These are phyloP conservation scores for Phytophthora citrophthora DNA, from an alignment of 352 stramenopile species.

Conservation along the genomic window DNA sequence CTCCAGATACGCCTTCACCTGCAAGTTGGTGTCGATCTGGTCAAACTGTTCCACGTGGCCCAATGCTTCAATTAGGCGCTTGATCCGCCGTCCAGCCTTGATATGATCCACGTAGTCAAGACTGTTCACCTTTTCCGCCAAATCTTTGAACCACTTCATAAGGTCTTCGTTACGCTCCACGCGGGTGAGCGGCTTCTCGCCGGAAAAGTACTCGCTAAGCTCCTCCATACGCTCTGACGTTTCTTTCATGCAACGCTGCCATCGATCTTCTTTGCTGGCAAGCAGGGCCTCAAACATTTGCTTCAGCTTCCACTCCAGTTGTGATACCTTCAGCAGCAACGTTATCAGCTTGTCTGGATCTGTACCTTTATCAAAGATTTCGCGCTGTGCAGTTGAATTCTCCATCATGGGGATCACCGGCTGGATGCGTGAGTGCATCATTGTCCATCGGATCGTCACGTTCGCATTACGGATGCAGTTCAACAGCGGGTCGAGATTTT, in stretches of 20 bases:
- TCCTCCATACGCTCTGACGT: conserved; percentile 93
- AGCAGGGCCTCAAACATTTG: conserved; percentile 92
- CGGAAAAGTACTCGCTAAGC: conserved; percentile 94
- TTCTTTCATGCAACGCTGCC: conserved; percentile 90
- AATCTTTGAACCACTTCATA: conserved; percentile 93
- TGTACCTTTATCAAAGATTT: conserved; percentile 84
- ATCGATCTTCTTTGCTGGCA: conserved; percentile 91
- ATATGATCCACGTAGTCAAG: conserved; percentile 93
- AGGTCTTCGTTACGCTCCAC: conserved; percentile 95
- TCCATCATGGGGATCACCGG: conserved; percentile 89
- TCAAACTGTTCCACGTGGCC: conserved; percentile 97
- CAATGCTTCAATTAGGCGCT: conserved; percentile 93
- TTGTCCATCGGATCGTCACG: conserved; percentile 93
- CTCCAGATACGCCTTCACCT: conserved; percentile 95
- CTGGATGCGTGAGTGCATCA: conserved; percentile 94
- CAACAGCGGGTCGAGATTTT: conserved; percentile 91
- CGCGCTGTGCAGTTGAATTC: conserved; percentile 78
- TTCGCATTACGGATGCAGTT: conserved; percentile 94
- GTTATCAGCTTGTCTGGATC: conserved; percentile 90
- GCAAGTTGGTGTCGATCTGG: conserved; percentile 94
- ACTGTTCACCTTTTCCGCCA: conserved; percentile 90
- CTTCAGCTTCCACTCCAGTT: conserved; percentile 96
- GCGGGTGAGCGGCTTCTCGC: conserved; percentile 92
- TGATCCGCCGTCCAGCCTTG: conserved; percentile 94
- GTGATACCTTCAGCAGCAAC: conserved; percentile 93